Evolutionary conservation across 2,329 filamentous ascomycete genomes (phyloP).

Genomic region (Westerdykella ornata): DNA sequence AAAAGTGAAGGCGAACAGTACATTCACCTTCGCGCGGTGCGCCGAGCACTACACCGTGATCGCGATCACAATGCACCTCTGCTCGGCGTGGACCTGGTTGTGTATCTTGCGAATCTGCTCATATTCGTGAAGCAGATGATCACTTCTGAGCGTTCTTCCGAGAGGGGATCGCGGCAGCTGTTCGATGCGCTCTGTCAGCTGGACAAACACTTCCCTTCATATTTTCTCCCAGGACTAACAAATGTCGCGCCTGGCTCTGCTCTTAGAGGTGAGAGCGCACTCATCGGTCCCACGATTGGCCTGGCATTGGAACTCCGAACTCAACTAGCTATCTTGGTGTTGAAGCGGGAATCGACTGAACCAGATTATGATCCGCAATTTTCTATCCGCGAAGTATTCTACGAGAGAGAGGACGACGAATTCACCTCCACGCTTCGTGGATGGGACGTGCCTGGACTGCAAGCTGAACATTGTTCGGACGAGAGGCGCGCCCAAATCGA

Average conservation of each 20-base stretch:
- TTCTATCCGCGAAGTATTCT: constrained; percentile 41
- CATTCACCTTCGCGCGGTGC: constrained; percentile 36
- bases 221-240: constrained; percentile 25
- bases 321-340: constrained; percentile 46
- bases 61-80: constrained; percentile 11
- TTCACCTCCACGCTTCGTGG: constrained; percentile 22
- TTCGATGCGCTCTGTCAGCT: constrained; percentile 28
- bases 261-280: constrained; percentile 34
- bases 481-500: constrained; percentile 9
- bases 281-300: constrained; percentile 42
- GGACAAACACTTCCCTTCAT: constrained; percentile 31
- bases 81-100: constrained; percentile 36
- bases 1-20: constrained; percentile 36
- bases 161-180: constrained; percentile 13
- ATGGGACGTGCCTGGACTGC: constrained; percentile 32
- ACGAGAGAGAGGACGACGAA: constrained; percentile 13
- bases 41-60: constrained; percentile 36
- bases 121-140: constrained; percentile 38
- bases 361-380: constrained; percentile 36
- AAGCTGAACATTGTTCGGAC: constrained; percentile 27
- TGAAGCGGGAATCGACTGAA: constrained; percentile 31
- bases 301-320: constrained; percentile 51
- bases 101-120: constrained; percentile 43
- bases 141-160: constrained; percentile 16
- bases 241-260: constrained; percentile 2